Evolutionary conservation across 1,284 basidiomycete species (phyloP), one percentile per base, ranked within the genome.

Genomic region (Cutaneotrichosporon arboriforme): DNA sequence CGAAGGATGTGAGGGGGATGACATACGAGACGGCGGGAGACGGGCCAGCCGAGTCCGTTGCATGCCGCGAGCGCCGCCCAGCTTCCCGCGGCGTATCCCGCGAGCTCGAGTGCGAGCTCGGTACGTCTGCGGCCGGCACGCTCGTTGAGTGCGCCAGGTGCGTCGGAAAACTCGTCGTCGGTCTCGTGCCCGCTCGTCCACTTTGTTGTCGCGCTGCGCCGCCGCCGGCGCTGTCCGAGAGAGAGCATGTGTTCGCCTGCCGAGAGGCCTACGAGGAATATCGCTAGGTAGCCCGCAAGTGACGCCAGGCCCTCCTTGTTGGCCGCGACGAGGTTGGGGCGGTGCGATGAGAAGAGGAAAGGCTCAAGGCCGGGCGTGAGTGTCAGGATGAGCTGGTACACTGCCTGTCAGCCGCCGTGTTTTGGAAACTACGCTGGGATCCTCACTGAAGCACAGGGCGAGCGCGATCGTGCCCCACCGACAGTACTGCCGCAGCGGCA

Each of bases 221-320:
- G 20, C 26, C 46, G 38, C 22, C 18, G n/a, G 13, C 41, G 20
- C 4, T 44, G 21, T 1, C 58, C 82, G 2, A 85, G 81, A 0
- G 88, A 87, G 5, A 96, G 81, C 34, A 94, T 73, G 35, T 93
- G 77, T 0, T 88, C 86, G 1, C 93, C 94, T 0, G 83, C 79
- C 1, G 87, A 85, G 10, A 94, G 77, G 1, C 92, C 94, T 12
- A 97, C 76, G 2, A 97, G 77, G 67, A 93, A 92, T 54, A 98
- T 85, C 0, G 90, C 81, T 8, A 96, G 79, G 73, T 98, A 98
- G 7, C 94, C 93, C 44, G 83, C 75, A 22, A 97, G 78, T 4
- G 87, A 92, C 20, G 86, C 79, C 35, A 98, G 67, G 0, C 96
- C 94, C 70, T 97, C 91, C 68, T 96, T 97, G 76, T 98, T 97